Conservation (phyloP, 176 grass and related monocot species). For the Bromus sterilis region DNA sequence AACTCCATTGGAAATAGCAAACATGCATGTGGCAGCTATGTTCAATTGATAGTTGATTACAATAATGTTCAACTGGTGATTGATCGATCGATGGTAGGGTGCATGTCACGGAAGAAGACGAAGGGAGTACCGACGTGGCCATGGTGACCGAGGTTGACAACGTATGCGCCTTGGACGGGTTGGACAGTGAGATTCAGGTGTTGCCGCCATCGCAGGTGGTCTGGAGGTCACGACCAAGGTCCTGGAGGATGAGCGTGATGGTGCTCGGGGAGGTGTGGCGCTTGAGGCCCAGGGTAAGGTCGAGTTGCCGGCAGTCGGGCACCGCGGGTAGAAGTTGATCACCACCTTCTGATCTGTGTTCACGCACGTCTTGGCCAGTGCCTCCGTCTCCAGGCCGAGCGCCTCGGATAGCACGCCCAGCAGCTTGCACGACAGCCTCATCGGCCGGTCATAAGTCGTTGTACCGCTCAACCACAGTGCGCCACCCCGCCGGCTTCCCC, state of each 20-base stretch:
- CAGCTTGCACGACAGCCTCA: slow-evolving; percentile 56
- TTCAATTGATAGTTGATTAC: neutral
- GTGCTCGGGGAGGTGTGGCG: slow-evolving; percentile 85
- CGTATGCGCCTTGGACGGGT: slow-evolving; percentile 58
- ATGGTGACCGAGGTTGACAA: slow-evolving; percentile 92
- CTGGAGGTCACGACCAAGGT: slow-evolving; percentile 86
- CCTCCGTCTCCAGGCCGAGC: slow-evolving; percentile 57
- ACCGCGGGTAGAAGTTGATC: slow-evolving; percentile 89
- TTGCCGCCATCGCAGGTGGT: slow-evolving; percentile 70
- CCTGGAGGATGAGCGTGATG: slow-evolving; percentile 86
- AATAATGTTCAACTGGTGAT: neutral
- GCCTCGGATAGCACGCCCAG: slow-evolving; percentile 79
- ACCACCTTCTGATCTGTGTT: slow-evolving; percentile 95
- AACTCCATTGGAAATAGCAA: too few species aligned
- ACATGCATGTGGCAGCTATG: too few species aligned
- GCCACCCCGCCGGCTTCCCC: slow-evolving; percentile 69
- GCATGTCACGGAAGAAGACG: too few species aligned
- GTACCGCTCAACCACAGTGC: slow-evolving; percentile 52
- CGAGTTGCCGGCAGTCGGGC: slow-evolving; percentile 83
- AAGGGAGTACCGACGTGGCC: slow-evolving; percentile 43
- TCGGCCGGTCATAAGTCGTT: slow-evolving; percentile 70
- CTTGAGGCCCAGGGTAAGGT: slow-evolving; percentile 88
- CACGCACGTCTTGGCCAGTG: slow-evolving; percentile 55
- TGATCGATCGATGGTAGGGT: neutral
- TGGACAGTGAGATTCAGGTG: slow-evolving; percentile 86